Percentiles rank a stretch among this genome's conserved stretches.
Conservation (phyloP, 306 rosid species). For the Castanospermum australe region DNA sequence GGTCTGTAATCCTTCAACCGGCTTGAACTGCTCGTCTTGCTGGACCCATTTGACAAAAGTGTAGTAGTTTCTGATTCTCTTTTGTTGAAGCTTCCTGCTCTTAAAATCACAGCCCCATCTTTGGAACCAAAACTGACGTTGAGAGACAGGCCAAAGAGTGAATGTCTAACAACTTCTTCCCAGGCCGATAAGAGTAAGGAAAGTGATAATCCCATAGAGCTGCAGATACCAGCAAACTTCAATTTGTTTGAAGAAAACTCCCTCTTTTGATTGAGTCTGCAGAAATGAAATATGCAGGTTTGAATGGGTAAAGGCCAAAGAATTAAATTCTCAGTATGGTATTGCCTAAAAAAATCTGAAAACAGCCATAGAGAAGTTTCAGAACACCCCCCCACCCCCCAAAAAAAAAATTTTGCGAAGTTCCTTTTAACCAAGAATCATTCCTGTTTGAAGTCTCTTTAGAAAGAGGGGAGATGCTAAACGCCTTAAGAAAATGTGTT, state of each 20-base stretch:
- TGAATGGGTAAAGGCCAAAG: background rate
- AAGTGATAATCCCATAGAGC: slow-evolving; percentile 55
- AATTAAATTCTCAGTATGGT: background rate
- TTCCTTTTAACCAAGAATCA: background rate
- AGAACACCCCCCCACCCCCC: no score
- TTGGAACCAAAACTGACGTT: slow-evolving; percentile 28
- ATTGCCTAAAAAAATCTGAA: background rate
- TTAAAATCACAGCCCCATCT: slow-evolving; percentile 33
- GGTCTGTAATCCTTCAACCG: slow-evolving; percentile 57
- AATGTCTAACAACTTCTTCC: slow-evolving; percentile 41
- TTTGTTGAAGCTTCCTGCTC: slow-evolving; percentile 57
- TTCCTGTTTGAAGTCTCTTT: background rate
- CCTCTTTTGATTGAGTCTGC: slow-evolving; percentile 1
- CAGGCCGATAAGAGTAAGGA: slow-evolving; percentile 47
- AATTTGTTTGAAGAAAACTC: background rate
- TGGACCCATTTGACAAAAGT: slow-evolving; percentile 33
- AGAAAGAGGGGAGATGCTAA: background rate
- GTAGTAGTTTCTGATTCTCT: slow-evolving; percentile 30
- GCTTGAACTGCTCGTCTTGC: slow-evolving; percentile 23
- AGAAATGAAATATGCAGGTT: background rate
- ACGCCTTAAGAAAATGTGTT: background rate
- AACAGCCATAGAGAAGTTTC: background rate
- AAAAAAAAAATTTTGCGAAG: background rate
- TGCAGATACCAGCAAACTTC: background rate
- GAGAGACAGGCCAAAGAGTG: slow-evolving; percentile 21